A percentile compares a stretch with the other conserved stretches of the same genome.
These are phyloP conservation scores for Peronospora destructor DNA, from an alignment of 352 stramenopile species.

Conservation along the genomic window DNA sequence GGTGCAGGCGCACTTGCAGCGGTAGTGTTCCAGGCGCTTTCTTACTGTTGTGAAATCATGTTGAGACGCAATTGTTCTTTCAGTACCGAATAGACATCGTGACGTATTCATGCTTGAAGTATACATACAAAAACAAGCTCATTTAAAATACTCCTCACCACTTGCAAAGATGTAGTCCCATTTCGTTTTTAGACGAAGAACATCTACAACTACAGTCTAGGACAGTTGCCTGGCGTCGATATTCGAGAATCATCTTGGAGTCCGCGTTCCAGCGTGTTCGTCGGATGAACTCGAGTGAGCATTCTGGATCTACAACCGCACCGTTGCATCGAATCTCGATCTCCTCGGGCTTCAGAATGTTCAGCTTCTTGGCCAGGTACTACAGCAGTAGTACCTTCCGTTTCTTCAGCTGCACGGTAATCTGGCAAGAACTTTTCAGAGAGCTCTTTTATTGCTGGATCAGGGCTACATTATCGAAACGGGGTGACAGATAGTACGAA, in stretches of 20 bases:
- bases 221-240: conserved; percentile 23
- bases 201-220: no score
- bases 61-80: no score
- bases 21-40: no score
- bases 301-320: conserved; percentile 39
- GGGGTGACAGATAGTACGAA: neutral
- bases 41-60: no score
- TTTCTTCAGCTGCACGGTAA: conserved; percentile 32
- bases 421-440: conserved; percentile 44
- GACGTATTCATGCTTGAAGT: no score
- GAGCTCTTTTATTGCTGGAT: conserved; percentile 54
- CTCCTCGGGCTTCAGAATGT: conserved; percentile 31
- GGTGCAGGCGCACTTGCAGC: no score
- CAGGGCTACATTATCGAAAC: conserved; percentile 25
- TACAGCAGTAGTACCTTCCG: conserved; percentile 29
- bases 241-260: conserved; percentile 52
- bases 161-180: no score
- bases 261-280: conserved; percentile 48
- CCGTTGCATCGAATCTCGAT: conserved; percentile 56
- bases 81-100: no score
- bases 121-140: no score
- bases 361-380: conserved; percentile 48
- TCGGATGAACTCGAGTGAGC: conserved; percentile 62
- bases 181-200: conserved; percentile 9
- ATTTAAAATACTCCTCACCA: no score